Conservation (phyloP, 1,284 basidiomycete species). For the Ustilago tritici region DNA sequence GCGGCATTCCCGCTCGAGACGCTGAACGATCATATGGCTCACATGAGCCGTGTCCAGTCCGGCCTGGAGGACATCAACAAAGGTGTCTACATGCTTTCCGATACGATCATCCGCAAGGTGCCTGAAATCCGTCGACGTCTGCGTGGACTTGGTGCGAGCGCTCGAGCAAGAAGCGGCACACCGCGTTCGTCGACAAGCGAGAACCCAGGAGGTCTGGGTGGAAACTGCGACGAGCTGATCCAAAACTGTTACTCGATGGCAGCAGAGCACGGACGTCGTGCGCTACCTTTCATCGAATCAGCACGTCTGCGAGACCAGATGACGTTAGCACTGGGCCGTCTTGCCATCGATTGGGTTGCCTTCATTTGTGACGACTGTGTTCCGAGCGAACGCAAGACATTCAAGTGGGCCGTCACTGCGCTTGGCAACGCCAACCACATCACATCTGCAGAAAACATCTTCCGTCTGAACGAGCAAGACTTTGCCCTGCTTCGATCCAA, state of each 20-base stretch:
- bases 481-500: constrained; percentile 84
- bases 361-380: constrained; percentile 99
- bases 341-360: constrained; percentile 80
- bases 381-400: constrained; percentile 93
- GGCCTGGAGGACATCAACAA: constrained; percentile 91
- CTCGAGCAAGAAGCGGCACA: constrained; percentile 21
- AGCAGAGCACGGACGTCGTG: constrained; percentile 76
- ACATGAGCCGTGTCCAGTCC: constrained; percentile 87
- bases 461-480: constrained; percentile 87
- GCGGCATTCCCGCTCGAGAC: constrained; percentile 72
- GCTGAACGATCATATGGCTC: constrained; percentile 87
- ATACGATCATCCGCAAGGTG: constrained; percentile 84
- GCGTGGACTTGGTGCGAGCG: constrained; percentile 32
- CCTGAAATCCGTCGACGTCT: constrained; percentile 55
- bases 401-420: constrained; percentile 97
- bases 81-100: constrained; percentile 88
- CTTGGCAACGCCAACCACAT: constrained; percentile 92
- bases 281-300: constrained; percentile 67
- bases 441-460: constrained; percentile 85
- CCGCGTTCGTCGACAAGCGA: constrained; percentile 37
- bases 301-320: constrained; percentile 59
- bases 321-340: constrained; percentile 61
- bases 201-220: constrained; percentile 25
- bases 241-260: constrained; percentile 97
- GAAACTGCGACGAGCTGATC: constrained; percentile 77